A percentile compares a stretch with the other conserved stretches of the same genome.
phyloP scores from a whole-genome alignment of 108 stramenopile genomes.

The Phaeodactylum tricornutum region DNA sequence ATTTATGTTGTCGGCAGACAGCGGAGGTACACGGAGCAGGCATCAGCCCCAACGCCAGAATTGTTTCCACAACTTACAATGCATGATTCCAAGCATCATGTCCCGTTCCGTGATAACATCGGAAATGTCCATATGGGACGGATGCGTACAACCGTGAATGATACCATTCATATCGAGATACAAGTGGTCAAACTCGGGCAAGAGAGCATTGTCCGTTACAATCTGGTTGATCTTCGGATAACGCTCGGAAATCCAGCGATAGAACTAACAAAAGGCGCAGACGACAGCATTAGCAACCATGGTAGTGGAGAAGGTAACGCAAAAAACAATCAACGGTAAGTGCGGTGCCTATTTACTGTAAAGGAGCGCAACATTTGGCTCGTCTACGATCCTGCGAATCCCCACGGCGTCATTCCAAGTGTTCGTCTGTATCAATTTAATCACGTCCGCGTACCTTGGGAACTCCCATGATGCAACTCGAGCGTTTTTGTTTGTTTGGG shows the following conservation, averaged over 20 bases:
- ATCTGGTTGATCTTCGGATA: conserved; percentile 99
- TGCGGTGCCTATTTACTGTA: not conserved
- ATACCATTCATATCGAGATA: conserved; percentile 99
- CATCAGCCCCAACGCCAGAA: not conserved
- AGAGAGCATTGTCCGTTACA: conserved; percentile 79
- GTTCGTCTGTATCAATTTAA: too few relatives aligned
- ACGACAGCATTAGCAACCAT: not conserved
- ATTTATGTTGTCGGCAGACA: not conserved
- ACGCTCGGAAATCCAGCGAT: conserved; percentile 97
- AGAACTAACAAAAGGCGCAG: conserved; percentile 82
- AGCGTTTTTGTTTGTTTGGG: too few relatives aligned
- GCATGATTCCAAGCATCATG: conserved; percentile 96
- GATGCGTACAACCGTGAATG: conserved; percentile 97
- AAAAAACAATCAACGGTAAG: not conserved
- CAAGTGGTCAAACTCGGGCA: conserved; percentile 89
- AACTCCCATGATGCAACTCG: conserved; percentile 33
- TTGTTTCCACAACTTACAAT: conserved; percentile 41
- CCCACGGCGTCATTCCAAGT: too few relatives aligned
- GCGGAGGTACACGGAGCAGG: not conserved
- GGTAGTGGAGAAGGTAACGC: too few relatives aligned
- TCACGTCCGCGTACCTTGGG: conserved; percentile 15
- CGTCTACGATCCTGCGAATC: too few relatives aligned
- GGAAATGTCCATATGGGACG: conserved; percentile 75
- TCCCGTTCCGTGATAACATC: conserved; percentile 84
- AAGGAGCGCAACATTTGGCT: not conserved